phyloP scores from a whole-genome alignment of 2,329 filamentous ascomycete species.

The Sporothrix protearum region DNA sequence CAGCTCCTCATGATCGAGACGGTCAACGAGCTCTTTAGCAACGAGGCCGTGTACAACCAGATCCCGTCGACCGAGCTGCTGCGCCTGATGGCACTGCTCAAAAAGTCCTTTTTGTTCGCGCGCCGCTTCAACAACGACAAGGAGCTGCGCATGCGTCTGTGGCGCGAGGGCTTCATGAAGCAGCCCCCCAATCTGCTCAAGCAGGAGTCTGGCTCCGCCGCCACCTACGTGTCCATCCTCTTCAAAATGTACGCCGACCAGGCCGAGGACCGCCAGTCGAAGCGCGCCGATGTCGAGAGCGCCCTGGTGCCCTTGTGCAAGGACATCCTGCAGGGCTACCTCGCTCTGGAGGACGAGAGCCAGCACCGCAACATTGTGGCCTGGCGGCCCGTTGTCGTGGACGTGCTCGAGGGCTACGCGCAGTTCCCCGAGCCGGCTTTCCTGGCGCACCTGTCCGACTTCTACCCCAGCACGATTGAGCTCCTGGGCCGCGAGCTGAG shows the following conservation, averaged over 20 bases:
- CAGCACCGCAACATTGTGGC: constrained; percentile 96
- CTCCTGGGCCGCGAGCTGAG: constrained; percentile 79
- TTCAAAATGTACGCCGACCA: constrained; percentile 97
- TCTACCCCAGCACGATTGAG: constrained; percentile 83
- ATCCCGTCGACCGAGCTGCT: constrained; percentile 89
- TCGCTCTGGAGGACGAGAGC: constrained; percentile 85
- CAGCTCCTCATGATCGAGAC: constrained; percentile 99
- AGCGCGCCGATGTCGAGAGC: constrained; percentile 77
- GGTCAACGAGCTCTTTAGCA: constrained; percentile 96
- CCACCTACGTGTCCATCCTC: constrained; percentile 92
- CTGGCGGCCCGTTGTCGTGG: constrained; percentile 95
- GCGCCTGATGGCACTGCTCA: constrained; percentile 87
- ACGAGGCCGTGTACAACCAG: constrained; percentile 87
- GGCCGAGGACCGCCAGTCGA: constrained; percentile 74
- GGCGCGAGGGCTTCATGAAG: constrained; percentile 99
- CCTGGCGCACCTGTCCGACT: constrained; percentile 70
- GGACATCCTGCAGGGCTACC: constrained; percentile 86
- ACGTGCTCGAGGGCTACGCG: constrained; percentile 89
- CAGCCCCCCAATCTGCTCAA: constrained; percentile 96
- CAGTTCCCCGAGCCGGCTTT: constrained; percentile 80
- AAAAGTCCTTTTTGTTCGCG: constrained; percentile 94
- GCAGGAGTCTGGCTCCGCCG: constrained; percentile 88
- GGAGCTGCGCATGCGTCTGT: constrained; percentile 87
- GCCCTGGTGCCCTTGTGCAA: constrained; percentile 92
- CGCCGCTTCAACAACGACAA: constrained; percentile 98